phyloP scores from a whole-genome alignment of 768 basidiomycete species.

The Inosperma sp. region DNA sequence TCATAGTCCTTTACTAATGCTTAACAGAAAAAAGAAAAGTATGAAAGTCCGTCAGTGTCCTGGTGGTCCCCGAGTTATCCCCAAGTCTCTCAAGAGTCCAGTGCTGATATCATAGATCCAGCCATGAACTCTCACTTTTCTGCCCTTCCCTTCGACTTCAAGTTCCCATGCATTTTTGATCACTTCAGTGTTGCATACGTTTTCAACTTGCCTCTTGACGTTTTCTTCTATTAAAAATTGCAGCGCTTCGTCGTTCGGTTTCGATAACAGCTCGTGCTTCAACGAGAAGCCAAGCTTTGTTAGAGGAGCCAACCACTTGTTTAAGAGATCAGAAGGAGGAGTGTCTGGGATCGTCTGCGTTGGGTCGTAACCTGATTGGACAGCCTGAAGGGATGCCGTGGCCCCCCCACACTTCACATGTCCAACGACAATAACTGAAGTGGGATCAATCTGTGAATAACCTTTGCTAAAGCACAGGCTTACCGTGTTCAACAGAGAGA shows the following conservation, averaged over 20 bases:
- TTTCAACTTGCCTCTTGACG: slow-evolving; percentile 34
- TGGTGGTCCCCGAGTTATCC: slow-evolving; percentile 22
- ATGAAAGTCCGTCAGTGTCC: background rate
- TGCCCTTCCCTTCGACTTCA: slow-evolving; percentile 6
- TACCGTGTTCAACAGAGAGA: slow-evolving; percentile 59
- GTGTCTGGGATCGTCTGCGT: slow-evolving; percentile 7
- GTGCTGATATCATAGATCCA: slow-evolving; percentile 48
- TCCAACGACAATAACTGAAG: slow-evolving; percentile 60
- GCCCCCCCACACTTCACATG: slow-evolving; percentile 67
- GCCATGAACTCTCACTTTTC: slow-evolving; percentile 39
- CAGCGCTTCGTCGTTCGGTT: slow-evolving; percentile 22
- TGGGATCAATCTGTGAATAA: slow-evolving; percentile 8
- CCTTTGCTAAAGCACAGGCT: slow-evolving; percentile 15
- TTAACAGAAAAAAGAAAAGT: background rate
- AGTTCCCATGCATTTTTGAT: slow-evolving; percentile 30
- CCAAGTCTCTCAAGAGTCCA: slow-evolving; percentile 40
- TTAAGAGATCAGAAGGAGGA: slow-evolving; percentile 34
- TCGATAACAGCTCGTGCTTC: slow-evolving; percentile 28
- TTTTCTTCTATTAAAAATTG: slow-evolving; percentile 38
- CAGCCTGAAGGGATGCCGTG: slow-evolving; percentile 34
- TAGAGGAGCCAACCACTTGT: slow-evolving; percentile 55
- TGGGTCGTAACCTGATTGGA: slow-evolving; percentile 15
- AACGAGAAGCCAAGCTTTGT: slow-evolving; percentile 33
- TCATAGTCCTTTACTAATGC: no score
- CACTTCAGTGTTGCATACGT: slow-evolving; percentile 28